Base-by-base conservation (phyloP, 73 alveolate species). In the Paramecium tetraurelia region DNA sequence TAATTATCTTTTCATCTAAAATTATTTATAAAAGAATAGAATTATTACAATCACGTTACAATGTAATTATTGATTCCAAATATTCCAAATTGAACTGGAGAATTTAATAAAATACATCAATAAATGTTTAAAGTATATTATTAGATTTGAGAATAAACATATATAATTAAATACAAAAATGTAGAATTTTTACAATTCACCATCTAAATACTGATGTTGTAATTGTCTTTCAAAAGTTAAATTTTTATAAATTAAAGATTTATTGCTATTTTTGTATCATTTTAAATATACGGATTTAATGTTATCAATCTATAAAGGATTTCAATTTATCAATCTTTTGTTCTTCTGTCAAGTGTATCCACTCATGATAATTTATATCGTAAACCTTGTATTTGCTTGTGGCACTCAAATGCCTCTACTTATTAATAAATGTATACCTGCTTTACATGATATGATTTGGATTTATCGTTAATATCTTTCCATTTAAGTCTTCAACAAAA, bases 401-500 rank as follows among this genome's bases (percentile, higher is more conserved):
- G 0, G 40, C 21, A 36, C 9, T 72, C 86, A 72, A 72, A 40
- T 72, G 86, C 40, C 86, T 72, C 57, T 36, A 72, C 59, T 72
- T 72, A 5, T 35, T 29, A 72, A 35, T 36, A 72, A 29, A 72
- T 38, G 18, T 0, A 72, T 72, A 72, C 86, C 86, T 72, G 36
- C 36, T 29, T 33, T 72, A 18, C 86, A 72, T 72, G 20, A 35
- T 29, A 35, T 72, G 86, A 72, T 72, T 72, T 36, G 86, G 86
- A 40, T 33, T 36, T 12, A 40, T 40, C 5, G 58, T 38, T 72
- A 72, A 72, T 0, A 72, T 43, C 7, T 38, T 38, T 16, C 86
- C 86, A 72, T 72, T 29, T 1, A 72, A 72, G 35, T 72, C 86
- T 38, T 72, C 86, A 33, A 72, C 59, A 72, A 72, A 72, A 38